phyloP scores from a whole-genome alignment of 805 yeast genomes.

The Myxozyma sirexii region DNA sequence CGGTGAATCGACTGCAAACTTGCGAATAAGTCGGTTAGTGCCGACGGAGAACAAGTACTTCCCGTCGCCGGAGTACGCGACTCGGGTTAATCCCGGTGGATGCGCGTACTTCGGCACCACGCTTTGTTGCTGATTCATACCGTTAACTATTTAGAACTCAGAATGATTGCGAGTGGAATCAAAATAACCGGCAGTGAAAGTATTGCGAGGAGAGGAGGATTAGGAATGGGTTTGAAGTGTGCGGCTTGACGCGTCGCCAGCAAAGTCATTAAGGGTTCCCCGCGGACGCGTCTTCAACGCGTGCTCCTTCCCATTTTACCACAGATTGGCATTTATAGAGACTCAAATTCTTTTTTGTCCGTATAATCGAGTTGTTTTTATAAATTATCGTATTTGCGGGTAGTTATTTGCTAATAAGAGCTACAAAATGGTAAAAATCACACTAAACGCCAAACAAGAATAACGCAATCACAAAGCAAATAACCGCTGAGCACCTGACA shows the following conservation, averaged over 20 bases:
- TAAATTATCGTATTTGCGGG: no score
- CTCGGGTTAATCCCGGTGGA: slow-evolving; percentile 40
- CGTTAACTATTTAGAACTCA: no score
- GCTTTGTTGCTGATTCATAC: slow-evolving; percentile 4
- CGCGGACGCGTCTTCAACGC: slow-evolving; percentile 4
- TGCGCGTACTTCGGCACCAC: slow-evolving; percentile 43
- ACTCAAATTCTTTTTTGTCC: no score
- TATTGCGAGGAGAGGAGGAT: background rate
- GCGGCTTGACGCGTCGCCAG: slow-evolving; percentile 5
- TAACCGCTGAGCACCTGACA: no score
- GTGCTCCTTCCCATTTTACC: background rate
- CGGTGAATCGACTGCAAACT: slow-evolving; percentile 39
- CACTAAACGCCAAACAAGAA: no score
- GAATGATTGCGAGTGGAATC: no score
- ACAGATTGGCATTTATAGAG: background rate
- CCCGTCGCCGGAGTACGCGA: slow-evolving; percentile 43
- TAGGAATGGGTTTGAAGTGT: background rate
- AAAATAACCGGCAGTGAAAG: background rate
- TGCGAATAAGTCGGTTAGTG: slow-evolving; percentile 42
- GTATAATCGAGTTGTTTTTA: no score
- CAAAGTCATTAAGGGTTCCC: background rate
- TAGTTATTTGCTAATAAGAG: no score
- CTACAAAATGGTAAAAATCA: no score
- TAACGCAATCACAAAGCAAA: no score
- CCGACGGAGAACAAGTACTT: slow-evolving; percentile 43